Evolutionary conservation across 2,329 filamentous ascomycete species (phyloP).

Genomic region (Chaetomium sp.): DNA sequence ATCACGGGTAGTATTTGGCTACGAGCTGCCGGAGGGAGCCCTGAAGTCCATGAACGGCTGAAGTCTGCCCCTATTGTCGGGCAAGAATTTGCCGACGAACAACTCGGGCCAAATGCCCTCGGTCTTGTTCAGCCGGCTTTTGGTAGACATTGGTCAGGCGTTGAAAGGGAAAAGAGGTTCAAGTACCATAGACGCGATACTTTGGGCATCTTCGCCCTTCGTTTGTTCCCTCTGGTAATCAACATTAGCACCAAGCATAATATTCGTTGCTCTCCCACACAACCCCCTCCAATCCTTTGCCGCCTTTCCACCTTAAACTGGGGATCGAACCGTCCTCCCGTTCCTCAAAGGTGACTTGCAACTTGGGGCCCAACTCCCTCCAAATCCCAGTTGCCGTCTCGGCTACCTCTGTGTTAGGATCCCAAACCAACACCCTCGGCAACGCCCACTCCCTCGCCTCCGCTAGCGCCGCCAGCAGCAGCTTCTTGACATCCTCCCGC

Average conservation of each 20-base stretch:
- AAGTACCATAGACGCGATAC: neutral
- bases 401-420: constrained; percentile 37
- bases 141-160: too few relatives aligned
- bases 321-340: constrained; percentile 41
- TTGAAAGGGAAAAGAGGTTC: too few relatives aligned
- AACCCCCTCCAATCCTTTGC: constrained; percentile 30
- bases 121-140: too few relatives aligned
- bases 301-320: constrained; percentile 43
- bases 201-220: neutral
- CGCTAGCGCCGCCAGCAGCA: constrained; percentile 40
- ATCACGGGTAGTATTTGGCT: neutral
- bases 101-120: too few relatives aligned
- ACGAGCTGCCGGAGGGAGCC: neutral
- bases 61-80: neutral
- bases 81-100: too few relatives aligned
- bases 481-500: constrained; percentile 28
- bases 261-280: constrained; percentile 40
- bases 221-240: neutral
- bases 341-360: constrained; percentile 38
- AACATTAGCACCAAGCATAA: constrained; percentile 36
- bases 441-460: constrained; percentile 41
- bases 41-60: neutral
- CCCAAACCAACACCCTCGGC: constrained; percentile 43
- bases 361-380: constrained; percentile 43
- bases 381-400: constrained; percentile 37